These are phyloP conservation scores for Simmondsia chinensis DNA, from an alignment of 148 eudicot genomes.

Conservation along the genomic window DNA sequence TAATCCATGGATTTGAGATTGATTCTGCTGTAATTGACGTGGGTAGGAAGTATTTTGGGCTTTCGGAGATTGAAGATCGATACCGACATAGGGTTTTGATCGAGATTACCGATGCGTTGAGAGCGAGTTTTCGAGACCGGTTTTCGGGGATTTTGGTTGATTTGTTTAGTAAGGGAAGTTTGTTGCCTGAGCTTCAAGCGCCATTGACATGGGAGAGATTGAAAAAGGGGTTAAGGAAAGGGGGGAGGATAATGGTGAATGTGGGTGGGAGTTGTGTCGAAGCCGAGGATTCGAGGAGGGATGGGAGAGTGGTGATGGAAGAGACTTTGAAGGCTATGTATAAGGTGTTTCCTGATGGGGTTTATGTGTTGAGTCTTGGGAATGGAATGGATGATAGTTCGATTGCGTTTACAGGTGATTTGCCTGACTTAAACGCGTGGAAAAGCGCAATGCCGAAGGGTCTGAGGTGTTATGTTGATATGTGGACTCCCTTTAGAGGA, in stretches of 20 bases:
- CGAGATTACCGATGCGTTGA: constrained; percentile 50
- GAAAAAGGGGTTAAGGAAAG: constrained; percentile 52
- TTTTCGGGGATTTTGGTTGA: constrained; percentile 72
- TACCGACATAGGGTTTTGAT: constrained; percentile 40
- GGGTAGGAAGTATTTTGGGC: constrained; percentile 54
- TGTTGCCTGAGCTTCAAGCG: constrained; percentile 70
- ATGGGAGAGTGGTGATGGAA: constrained; percentile 67
- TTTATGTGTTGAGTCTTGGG: constrained; percentile 57
- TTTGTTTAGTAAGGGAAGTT: constrained; percentile 62
- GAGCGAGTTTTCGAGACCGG: constrained; percentile 29
- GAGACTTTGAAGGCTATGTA: constrained; percentile 63
- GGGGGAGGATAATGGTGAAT: constrained; percentile 92
- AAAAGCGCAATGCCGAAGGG: constrained; percentile 44
- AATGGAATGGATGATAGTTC: constrained; percentile 65
- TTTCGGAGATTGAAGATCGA: constrained; percentile 35
- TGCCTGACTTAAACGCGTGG: constrained; percentile 47
- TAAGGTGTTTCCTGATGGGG: constrained; percentile 37
- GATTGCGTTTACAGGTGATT: constrained; percentile 56
- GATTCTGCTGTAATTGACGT: constrained; percentile 64
- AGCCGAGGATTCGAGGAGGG: constrained; percentile 56
- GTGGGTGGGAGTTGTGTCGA: constrained; percentile 92
- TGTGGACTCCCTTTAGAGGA: constrained; percentile 44
- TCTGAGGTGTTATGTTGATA: constrained; percentile 55
- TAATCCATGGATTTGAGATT: constrained; percentile 82
- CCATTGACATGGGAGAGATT: constrained; percentile 52